These are phyloP conservation scores for Tagetes erecta DNA, from an alignment of 129 eudicot species.

Conservation along the genomic window DNA sequence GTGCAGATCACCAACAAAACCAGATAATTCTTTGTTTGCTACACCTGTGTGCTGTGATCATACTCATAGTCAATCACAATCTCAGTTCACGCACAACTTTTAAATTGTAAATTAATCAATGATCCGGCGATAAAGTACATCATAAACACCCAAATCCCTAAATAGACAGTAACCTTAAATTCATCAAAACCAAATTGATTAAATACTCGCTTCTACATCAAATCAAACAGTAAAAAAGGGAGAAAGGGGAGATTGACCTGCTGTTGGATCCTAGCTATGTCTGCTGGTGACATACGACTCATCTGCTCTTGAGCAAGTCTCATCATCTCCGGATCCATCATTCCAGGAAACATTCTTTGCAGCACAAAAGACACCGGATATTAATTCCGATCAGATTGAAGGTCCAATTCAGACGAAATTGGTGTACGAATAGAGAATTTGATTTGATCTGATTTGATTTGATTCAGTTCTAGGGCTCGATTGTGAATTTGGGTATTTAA, in stretches of 20 bases:
- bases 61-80: background rate
- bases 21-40: background rate
- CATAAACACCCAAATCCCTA: constrained; percentile 19
- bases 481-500: constrained; percentile 22
- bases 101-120: background rate
- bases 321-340: constrained; percentile 97
- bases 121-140: constrained; percentile 14
- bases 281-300: constrained; percentile 94
- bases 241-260: constrained; percentile 49
- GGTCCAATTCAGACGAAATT: background rate
- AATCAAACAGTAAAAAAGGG: constrained; percentile 7
- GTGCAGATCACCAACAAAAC: constrained; percentile 1
- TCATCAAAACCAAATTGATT: constrained; percentile 21
- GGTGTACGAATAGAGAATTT: constrained; percentile 1
- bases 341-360: constrained; percentile 65
- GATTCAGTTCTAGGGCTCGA: constrained; percentile 19
- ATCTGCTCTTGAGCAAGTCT: constrained; percentile 96
- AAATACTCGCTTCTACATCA: background rate
- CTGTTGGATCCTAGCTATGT: constrained; percentile 76
- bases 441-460: background rate
- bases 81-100: background rate
- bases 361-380: constrained; percentile 8
- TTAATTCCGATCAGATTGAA: constrained; percentile 8
- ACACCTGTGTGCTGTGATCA: background rate
- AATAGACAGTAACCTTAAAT: constrained; percentile 5